These are phyloP conservation scores for Cucumis cinereus DNA, from an alignment of 306 rosid genomes.

Conservation along the genomic window DNA sequence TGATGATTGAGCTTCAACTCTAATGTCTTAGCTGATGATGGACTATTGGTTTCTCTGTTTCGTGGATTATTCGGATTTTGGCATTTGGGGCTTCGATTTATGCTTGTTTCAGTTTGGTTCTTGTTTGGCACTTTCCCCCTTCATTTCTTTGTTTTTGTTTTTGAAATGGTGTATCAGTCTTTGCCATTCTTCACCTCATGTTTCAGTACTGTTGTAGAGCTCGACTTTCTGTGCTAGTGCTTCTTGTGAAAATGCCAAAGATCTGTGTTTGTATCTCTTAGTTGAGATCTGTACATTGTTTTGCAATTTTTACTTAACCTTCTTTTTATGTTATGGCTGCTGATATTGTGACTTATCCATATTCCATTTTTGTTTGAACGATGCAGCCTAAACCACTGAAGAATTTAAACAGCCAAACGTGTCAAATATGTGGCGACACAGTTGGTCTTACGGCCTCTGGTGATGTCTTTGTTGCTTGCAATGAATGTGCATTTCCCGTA, in stretches of 20 bases:
- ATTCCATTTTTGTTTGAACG: neutral
- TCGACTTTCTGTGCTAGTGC: neutral
- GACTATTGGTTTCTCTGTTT: neutral
- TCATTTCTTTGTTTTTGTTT: neutral
- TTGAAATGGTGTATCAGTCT: neutral
- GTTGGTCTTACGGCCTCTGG: constrained; percentile 64
- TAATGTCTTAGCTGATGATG: constrained; percentile 7
- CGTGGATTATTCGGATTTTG: neutral
- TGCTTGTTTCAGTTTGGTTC: neutral
- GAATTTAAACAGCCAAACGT: constrained; percentile 65
- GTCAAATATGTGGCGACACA: constrained; percentile 86
- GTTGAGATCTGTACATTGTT: neutral
- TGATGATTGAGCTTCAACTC: constrained; percentile 12
- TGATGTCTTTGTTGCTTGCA: constrained; percentile 94
- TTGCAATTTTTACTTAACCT: neutral
- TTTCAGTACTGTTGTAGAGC: neutral
- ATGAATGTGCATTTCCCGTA: constrained; percentile 94
- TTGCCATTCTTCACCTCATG: neutral
- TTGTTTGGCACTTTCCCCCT: neutral
- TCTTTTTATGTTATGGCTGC: neutral
- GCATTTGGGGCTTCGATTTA: neutral
- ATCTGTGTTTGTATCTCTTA: neutral
- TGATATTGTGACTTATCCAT: constrained; percentile 10
- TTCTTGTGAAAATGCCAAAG: neutral
- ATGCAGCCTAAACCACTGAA: constrained; percentile 74